Evolutionary conservation across 139 green algal genomes (phyloP).

Genomic region (Ettlia oleoabundans): DNA sequence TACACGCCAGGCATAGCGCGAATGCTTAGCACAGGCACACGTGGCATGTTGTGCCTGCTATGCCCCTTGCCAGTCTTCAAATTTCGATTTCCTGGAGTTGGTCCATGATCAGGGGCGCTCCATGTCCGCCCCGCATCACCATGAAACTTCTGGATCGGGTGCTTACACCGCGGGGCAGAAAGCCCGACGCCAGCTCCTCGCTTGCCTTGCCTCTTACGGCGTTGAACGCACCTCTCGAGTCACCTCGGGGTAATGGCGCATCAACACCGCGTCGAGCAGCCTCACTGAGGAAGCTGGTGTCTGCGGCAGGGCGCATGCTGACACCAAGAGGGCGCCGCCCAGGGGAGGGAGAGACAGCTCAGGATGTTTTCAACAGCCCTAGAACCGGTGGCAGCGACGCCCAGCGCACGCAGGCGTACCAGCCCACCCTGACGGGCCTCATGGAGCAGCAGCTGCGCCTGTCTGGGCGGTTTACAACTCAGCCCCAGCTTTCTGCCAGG

Average conservation of each 20-base stretch:
- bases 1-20: too few species aligned
- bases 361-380: neutral
- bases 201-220: neutral
- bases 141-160: slow-evolving; percentile 8
- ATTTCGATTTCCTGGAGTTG: too few species aligned
- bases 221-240: neutral
- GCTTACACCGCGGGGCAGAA: neutral
- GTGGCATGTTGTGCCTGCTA: too few species aligned
- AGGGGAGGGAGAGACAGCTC: too few species aligned
- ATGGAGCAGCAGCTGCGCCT: slow-evolving; percentile 9
- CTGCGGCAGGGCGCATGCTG: neutral
- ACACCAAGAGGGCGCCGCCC: neutral
- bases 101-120: too few species aligned
- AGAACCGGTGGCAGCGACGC: neutral
- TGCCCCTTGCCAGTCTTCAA: too few species aligned
- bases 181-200: neutral
- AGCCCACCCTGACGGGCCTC: neutral
- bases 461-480: neutral
- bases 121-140: too few species aligned
- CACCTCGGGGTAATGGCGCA: neutral
- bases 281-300: neutral
- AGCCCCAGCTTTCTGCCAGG: neutral
- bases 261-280: neutral
- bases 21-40: too few species aligned
- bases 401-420: neutral